A percentile compares a stretch with the other conserved stretches of the same genome.
These are phyloP conservation scores for Cystobasidium onofrii DNA, from an alignment of 768 basidiomycete species.

Conservation along the genomic window DNA sequence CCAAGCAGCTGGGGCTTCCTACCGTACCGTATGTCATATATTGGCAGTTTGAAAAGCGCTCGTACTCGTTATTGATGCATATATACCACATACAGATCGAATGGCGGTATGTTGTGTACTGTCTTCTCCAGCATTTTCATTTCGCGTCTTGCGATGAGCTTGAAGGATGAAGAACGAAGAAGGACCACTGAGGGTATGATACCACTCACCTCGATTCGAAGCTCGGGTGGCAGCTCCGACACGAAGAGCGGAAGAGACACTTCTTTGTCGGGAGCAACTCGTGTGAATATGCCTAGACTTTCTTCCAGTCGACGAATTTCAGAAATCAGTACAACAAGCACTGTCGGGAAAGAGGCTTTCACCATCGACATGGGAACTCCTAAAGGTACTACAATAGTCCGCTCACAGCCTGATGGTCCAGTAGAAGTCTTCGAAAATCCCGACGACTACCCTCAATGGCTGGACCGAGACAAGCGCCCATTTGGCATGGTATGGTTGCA, in stretches of 20 bases:
- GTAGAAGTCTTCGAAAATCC: too few relatives aligned
- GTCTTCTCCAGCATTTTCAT: constrained; percentile 25
- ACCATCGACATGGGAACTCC: too few relatives aligned
- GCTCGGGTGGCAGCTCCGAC: neutral
- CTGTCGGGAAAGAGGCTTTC: too few relatives aligned
- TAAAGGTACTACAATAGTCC: too few relatives aligned
- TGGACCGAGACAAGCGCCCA: too few relatives aligned
- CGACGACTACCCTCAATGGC: too few relatives aligned
- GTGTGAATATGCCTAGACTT: too few relatives aligned
- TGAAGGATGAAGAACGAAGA: neutral
- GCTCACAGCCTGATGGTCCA: too few relatives aligned
- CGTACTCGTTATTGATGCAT: neutral
- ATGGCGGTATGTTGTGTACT: constrained; percentile 18
- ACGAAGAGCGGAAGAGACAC: neutral
- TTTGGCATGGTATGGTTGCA: too few relatives aligned
- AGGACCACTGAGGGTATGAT: neutral
- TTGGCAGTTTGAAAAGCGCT: neutral
- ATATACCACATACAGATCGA: neutral
- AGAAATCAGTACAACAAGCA: too few relatives aligned
- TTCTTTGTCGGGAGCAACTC: neutral
- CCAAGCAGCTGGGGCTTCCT: constrained; percentile 13
- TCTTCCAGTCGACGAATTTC: too few relatives aligned
- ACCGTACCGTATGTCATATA: neutral
- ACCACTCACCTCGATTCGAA: neutral
- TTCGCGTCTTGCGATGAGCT: constrained; percentile 12